Evolutionary conservation across 2,329 filamentous ascomycete genomes (phyloP).

Genomic region (Lachnellula willkommii): DNA sequence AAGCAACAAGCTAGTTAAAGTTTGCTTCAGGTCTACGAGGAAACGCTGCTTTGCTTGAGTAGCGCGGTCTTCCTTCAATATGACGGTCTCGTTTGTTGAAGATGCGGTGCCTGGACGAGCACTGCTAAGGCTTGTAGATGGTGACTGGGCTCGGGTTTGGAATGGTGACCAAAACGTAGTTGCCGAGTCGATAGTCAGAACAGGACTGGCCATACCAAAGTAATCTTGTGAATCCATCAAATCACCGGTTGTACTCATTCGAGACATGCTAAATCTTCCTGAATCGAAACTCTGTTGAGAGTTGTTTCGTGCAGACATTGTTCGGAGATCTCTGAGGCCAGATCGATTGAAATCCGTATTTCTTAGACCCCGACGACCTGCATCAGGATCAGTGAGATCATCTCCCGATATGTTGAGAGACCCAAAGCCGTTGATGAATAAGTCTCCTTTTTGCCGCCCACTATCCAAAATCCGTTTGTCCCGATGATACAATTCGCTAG

Average conservation of each 20-base stretch:
- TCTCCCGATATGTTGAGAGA: conserved; percentile 44
- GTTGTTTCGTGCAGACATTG: conserved; percentile 54
- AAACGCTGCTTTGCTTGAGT: conserved; percentile 73
- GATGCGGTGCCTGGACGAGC: conserved; percentile 60
- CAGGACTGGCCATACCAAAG: conserved; percentile 62
- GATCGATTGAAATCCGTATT: conserved; percentile 43
- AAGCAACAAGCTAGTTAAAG: conserved; percentile 74
- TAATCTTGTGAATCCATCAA: conserved; percentile 66
- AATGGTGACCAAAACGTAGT: conserved; percentile 89
- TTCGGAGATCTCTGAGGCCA: conserved; percentile 52
- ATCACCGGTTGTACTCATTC: conserved; percentile 55
- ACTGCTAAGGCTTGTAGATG: conserved; percentile 56
- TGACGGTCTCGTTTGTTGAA: conserved; percentile 63
- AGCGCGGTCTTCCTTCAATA: conserved; percentile 48
- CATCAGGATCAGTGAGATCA: conserved; percentile 30
- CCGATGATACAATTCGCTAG: conserved; percentile 78
- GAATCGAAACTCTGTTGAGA: conserved; percentile 69
- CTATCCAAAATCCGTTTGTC: conserved; percentile 56
- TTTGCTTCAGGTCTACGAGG: conserved; percentile 69
- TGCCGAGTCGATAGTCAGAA: conserved; percentile 67
- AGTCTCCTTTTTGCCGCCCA: conserved; percentile 43
- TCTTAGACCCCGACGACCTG: conserved; percentile 30
- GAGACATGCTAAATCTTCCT: conserved; percentile 55
- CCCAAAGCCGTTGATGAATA: conserved; percentile 42
- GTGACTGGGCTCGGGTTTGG: conserved; percentile 58